phyloP scores from a whole-genome alignment of 179 eudicot genomes.

The Corrigiola litoralis region DNA sequence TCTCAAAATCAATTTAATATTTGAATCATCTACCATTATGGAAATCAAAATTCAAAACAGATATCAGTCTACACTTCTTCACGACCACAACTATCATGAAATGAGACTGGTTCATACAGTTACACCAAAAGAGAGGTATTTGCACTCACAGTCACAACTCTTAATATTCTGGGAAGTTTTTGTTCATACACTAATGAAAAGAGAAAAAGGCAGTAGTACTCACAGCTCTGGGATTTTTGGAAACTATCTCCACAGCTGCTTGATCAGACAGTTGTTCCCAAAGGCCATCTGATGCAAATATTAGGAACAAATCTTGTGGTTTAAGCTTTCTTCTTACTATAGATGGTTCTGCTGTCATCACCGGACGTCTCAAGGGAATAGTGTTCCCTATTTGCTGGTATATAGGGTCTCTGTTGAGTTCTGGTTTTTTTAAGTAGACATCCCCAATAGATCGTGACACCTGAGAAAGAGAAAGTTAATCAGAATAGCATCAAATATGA shows the following conservation, averaged over 20 bases:
- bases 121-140: too few relatives aligned
- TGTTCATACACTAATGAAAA: not conserved
- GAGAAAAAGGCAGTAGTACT: conserved; percentile 1
- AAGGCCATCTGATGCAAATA: conserved; percentile 57
- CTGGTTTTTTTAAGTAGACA: conserved; percentile 44
- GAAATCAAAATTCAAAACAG: too few relatives aligned
- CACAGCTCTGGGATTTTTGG: conserved; percentile 42
- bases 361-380: conserved; percentile 36
- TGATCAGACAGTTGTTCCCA: conserved; percentile 58
- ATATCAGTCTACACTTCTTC: too few relatives aligned
- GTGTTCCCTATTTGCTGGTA: conserved; percentile 29
- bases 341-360: conserved; percentile 46
- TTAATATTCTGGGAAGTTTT: too few relatives aligned
- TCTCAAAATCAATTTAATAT: too few relatives aligned
- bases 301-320: conserved; percentile 42
- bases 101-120: too few relatives aligned
- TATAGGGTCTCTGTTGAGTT: conserved; percentile 30
- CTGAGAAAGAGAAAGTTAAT: conserved; percentile 24
- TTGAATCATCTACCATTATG: too few relatives aligned
- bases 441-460: conserved; percentile 59
- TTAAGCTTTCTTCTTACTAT: conserved; percentile 32
- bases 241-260: conserved; percentile 48
- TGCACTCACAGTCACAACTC: too few relatives aligned
- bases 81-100: too few relatives aligned
- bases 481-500: conserved; percentile 17